phyloP scores from a whole-genome alignment of 768 basidiomycete genomes.

The Galerina sulciceps region DNA sequence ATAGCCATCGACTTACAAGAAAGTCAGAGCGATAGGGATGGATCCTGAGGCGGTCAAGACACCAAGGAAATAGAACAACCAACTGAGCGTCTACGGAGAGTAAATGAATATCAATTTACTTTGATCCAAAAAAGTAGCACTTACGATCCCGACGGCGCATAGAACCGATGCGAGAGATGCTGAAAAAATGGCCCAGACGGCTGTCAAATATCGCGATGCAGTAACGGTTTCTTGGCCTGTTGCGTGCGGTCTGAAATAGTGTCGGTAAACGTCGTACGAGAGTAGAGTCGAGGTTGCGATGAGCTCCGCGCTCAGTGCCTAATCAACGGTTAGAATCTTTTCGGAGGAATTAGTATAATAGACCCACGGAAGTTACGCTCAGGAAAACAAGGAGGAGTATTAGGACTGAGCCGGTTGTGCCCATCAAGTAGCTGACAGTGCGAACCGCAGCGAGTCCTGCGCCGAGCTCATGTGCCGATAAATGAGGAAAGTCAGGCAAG shows the following conservation, averaged over 20 bases:
- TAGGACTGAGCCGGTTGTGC: constrained; percentile 38
- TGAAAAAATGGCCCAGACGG: constrained; percentile 26
- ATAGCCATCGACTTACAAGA: too few species aligned
- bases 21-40: too few species aligned
- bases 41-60: constrained; percentile 17
- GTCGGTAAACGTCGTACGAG: constrained; percentile 34
- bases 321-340: background rate
- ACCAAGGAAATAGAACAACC: constrained; percentile 21
- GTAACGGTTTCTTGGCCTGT: constrained; percentile 8
- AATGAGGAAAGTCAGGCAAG: constrained; percentile 28
- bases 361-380: constrained; percentile 35
- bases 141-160: background rate
- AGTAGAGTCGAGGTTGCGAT: constrained; percentile 37
- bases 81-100: constrained; percentile 8
- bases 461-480: constrained; percentile 29
- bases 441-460: constrained; percentile 40
- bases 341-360: background rate
- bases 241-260: constrained; percentile 22
- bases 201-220: constrained; percentile 13
- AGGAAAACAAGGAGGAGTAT: constrained; percentile 39
- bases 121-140: background rate
- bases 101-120: constrained; percentile 13
- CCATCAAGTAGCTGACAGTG: constrained; percentile 35
- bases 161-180: constrained; percentile 24
- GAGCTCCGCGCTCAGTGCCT: constrained; percentile 35